Evolutionary conservation across 306 rosid species (phyloP).

Genomic region (Begonia peltatifolia): DNA sequence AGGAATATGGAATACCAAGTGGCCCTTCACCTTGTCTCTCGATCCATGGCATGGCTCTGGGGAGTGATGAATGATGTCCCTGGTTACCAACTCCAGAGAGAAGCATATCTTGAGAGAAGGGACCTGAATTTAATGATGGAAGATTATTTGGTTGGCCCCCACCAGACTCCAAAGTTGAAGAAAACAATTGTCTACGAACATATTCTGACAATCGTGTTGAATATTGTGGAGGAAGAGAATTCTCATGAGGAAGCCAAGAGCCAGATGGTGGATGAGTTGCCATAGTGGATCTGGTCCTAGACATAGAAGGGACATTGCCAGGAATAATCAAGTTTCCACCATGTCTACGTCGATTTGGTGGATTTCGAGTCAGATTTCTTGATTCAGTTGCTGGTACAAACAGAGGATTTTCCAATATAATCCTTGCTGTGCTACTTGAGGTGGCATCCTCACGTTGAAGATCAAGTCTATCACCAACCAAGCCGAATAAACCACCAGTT

Average conservation of each 20-base stretch:
- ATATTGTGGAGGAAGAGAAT: constrained; percentile 40
- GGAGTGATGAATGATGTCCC: constrained; percentile 33
- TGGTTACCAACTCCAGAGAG: constrained; percentile 33
- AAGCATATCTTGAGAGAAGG: constrained; percentile 36
- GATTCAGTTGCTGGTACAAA: constrained; percentile 53
- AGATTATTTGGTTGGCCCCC: constrained; percentile 39
- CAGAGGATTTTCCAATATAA: constrained; percentile 46
- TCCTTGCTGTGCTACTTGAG: constrained; percentile 47
- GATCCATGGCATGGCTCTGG: constrained; percentile 48
- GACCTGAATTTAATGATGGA: constrained; percentile 39
- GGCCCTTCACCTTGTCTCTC: constrained; percentile 66
- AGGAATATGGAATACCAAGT: constrained; percentile 58
- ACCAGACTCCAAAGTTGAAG: constrained; percentile 53
- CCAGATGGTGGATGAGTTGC: constrained; percentile 44
- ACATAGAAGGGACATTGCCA: constrained; percentile 59
- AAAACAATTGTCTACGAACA: constrained; percentile 58
- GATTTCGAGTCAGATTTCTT: constrained; percentile 41
- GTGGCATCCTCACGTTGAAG: constrained; percentile 30
- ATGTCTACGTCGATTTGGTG: constrained; percentile 27
- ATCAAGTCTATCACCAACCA: constrained; percentile 39
- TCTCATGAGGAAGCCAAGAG: constrained; percentile 63
- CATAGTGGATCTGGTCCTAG: constrained; percentile 32
- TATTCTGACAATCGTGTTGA: constrained; percentile 68
- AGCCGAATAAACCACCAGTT: constrained; percentile 30
- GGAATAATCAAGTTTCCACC: constrained; percentile 39